phyloP scores from a whole-genome alignment of 1,139 yeast species.

The Geotrichum phurueaensis region DNA sequence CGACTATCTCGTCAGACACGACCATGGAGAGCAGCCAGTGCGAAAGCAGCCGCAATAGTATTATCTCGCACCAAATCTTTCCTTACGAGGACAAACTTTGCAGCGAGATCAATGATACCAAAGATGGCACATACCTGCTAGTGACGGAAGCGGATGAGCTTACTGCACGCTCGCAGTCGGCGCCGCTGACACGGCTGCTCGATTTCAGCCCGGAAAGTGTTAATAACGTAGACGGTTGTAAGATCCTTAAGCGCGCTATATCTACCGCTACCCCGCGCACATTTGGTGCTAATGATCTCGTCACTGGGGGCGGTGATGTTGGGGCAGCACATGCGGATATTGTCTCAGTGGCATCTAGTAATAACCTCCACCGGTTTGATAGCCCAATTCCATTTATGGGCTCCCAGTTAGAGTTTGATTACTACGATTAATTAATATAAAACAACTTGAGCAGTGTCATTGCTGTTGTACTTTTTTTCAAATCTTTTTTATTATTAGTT shows the following conservation, averaged over 20 bases:
- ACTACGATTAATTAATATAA: background rate
- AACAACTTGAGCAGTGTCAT: too few species aligned
- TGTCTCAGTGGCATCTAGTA: background rate
- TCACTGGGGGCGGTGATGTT: background rate
- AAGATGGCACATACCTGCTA: background rate
- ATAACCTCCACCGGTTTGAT: background rate
- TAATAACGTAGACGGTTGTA: too few species aligned
- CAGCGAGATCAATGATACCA: too few species aligned
- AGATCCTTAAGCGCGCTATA: background rate
- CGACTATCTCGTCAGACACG: background rate
- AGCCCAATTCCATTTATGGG: background rate
- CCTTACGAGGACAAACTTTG: background rate
- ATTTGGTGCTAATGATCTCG: background rate
- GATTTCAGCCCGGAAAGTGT: background rate
- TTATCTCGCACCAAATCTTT: background rate
- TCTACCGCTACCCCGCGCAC: background rate
- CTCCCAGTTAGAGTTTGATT: background rate
- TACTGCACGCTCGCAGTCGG: background rate
- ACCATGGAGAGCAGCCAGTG: background rate
- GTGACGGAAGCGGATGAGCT: background rate
- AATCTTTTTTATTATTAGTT: background rate
- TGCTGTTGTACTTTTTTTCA: too few species aligned
- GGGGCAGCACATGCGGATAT: background rate
- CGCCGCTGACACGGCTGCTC: background rate
- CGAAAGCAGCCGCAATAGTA: background rate